These are phyloP conservation scores for Aspergillus floridensis DNA, from an alignment of 2,329 filamentous ascomycete genomes.

Conservation along the genomic window DNA sequence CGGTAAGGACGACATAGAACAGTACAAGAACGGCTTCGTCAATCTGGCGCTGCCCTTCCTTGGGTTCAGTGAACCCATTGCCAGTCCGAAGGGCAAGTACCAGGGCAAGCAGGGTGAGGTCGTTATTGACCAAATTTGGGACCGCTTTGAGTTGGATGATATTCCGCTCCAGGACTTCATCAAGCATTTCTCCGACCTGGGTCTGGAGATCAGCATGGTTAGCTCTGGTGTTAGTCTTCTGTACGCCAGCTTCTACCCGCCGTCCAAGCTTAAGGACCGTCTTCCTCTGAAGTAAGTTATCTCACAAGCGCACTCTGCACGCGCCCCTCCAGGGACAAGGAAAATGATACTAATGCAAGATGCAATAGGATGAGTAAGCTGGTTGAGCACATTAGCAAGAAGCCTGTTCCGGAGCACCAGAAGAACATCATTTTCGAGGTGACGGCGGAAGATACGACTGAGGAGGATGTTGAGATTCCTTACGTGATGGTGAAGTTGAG, in stretches of 20 bases:
- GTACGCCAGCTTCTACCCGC: constrained; percentile 89
- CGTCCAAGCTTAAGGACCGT: constrained; percentile 78
- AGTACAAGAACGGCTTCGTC: constrained; percentile 99
- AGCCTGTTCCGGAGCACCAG: constrained; percentile 84
- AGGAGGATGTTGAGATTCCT: constrained; percentile 94
- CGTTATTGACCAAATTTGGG: constrained; percentile 93
- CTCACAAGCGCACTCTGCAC: not conserved
- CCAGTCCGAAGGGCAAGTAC: constrained; percentile 89
- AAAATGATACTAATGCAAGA: constrained; percentile 27
- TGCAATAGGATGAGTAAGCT: constrained; percentile 74
- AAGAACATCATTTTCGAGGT: constrained; percentile 97
- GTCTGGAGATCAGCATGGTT: constrained; percentile 83
- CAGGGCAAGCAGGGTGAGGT: constrained; percentile 72
- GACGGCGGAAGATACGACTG: constrained; percentile 81
- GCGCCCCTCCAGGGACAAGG: not conserved
- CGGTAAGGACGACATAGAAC: constrained; percentile 92
- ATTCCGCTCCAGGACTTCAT: constrained; percentile 82
- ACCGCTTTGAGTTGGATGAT: constrained; percentile 87
- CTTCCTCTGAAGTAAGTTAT: constrained; percentile 64
- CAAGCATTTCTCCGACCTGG: constrained; percentile 74
- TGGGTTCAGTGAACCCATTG: constrained; percentile 95
- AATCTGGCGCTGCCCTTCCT: constrained; percentile 97
- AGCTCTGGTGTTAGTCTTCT: constrained; percentile 95
- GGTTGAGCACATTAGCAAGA: constrained; percentile 86
- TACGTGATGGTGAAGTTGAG: constrained; percentile 85